Evolutionary conservation across 1,284 basidiomycete genomes (phyloP), one percentile per base, ranked within the genome.

Genomic region (Meira nashicola): DNA sequence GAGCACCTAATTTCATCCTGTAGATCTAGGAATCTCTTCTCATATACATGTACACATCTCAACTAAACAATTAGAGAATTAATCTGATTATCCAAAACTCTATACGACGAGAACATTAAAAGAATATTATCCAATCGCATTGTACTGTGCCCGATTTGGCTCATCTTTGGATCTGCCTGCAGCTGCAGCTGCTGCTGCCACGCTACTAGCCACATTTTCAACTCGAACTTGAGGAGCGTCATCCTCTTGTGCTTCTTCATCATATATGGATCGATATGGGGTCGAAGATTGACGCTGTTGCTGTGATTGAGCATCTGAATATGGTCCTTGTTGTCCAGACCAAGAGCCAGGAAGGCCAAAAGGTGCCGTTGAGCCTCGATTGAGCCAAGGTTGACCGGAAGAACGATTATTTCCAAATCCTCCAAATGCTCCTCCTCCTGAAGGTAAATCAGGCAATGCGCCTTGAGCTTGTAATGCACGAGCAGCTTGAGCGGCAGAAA

Each of bases 341-440:
- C 40, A 43, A 43, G 40, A 43, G 19, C 40, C 40, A 43, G 40
- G 40, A 15, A 43, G 40, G 19, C 40, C 40, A 43, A 43, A 43
- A 19, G 40, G 40, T 15, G 15, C 40, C 3, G 40, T 43, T 15
- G 14, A 15, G 11, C 40, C 40, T 15, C 15, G 4, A 15, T 19
- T 19, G 14, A 43, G 19, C 40, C 40, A 43, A 43, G 15, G 40
- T 43, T 43, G 40, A 33, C 28, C 28, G 28, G 28, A 33, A 33
- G 28, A 33, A 33, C 28, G 28, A 33, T 33, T 33, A 8, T 33
- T 33, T 33, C 28, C 28, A 33, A 33, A 33, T 3, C 40, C 19
- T 3, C 40, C 40, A 15, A 3, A 3, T 5, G 11, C 3, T 5
- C 40, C 40, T 5, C 40, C 40, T 43, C 40, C 40, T 11, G 15